Percentiles rank a stretch among this genome's conserved stretches.
These are phyloP conservation scores for Ceratocystiopsis brevicomis DNA, from an alignment of 2,329 filamentous ascomycete genomes.

Conservation along the genomic window DNA sequence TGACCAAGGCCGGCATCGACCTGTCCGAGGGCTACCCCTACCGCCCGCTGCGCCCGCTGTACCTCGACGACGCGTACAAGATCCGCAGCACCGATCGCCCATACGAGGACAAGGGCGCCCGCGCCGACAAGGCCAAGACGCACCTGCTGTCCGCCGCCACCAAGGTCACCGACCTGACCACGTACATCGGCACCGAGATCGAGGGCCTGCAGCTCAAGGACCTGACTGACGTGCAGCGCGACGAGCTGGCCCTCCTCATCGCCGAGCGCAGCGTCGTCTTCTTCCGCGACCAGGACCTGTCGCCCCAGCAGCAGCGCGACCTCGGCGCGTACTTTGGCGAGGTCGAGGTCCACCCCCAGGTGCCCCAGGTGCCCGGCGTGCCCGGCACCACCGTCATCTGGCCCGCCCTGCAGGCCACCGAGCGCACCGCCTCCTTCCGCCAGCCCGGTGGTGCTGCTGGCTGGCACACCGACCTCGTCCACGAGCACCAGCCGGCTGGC, in stretches of 20 bases:
- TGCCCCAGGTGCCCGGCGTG: slow-evolving; percentile 48
- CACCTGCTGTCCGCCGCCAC: slow-evolving; percentile 40
- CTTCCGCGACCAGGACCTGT: slow-evolving; percentile 42
- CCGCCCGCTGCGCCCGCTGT: slow-evolving; percentile 45
- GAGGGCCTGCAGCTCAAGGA: slow-evolving; percentile 44
- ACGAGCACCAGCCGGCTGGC: slow-evolving; percentile 51
- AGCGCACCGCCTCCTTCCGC: slow-evolving; percentile 41
- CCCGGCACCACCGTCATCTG: slow-evolving; percentile 48
- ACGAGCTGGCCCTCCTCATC: slow-evolving; percentile 43
- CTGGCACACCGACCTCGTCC: slow-evolving; percentile 55
- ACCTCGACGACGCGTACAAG: slow-evolving; percentile 48
- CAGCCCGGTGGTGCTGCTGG: slow-evolving; percentile 46
- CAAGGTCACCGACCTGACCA: slow-evolving; percentile 42
- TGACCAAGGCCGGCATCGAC: slow-evolving; percentile 51
- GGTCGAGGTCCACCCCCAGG: slow-evolving; percentile 53
- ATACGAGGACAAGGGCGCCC: slow-evolving; percentile 40
- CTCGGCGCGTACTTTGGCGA: slow-evolving; percentile 45
- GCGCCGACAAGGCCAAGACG: slow-evolving; percentile 47
- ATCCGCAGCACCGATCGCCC: slow-evolving; percentile 38
- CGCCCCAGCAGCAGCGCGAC: slow-evolving; percentile 42
- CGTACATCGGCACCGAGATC: slow-evolving; percentile 45
- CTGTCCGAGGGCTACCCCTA: slow-evolving; percentile 54
- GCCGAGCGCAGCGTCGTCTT: slow-evolving; percentile 49
- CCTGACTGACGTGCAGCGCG: slow-evolving; percentile 36
- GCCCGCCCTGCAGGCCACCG: slow-evolving; percentile 47